Conservation (phyloP, 768 basidiomycete genomes). For the Rhodotorula diobovata region DNA sequence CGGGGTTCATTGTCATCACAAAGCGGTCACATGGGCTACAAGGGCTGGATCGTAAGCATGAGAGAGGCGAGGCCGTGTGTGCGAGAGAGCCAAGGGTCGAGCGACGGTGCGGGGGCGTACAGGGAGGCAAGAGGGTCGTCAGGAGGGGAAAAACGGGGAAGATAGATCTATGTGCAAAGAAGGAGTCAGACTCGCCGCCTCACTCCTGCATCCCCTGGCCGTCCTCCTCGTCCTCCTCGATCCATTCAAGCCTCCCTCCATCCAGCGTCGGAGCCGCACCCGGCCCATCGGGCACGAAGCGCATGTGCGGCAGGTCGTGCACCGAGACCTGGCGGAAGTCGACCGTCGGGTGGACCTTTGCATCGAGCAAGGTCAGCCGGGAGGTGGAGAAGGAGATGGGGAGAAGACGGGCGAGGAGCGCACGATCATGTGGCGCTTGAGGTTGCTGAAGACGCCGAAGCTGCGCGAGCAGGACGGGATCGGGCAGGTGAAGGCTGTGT, state of each 20-base stretch:
- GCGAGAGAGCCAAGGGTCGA: too few species aligned
- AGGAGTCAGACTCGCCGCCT: too few species aligned
- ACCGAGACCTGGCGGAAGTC: slow-evolving; percentile 31
- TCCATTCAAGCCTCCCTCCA: slow-evolving; percentile 33
- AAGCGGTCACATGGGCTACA: too few species aligned
- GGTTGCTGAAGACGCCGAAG: slow-evolving; percentile 28
- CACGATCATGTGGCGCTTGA: slow-evolving; percentile 29
- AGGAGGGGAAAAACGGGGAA: too few species aligned
- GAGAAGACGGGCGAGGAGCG: neutral
- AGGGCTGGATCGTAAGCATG: too few species aligned
- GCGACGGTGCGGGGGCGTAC: too few species aligned
- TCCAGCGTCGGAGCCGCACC: slow-evolving; percentile 7
- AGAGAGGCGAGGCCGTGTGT: too few species aligned
- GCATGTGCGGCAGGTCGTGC: slow-evolving; percentile 29
- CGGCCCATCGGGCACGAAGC: slow-evolving; percentile 19
- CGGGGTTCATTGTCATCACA: too few species aligned
- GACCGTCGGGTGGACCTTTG: slow-evolving; percentile 28
- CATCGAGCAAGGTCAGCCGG: neutral
- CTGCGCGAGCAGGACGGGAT: slow-evolving; percentile 15
- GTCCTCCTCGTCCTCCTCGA: slow-evolving; percentile 4
- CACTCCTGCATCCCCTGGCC: neutral
- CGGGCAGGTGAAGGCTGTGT: slow-evolving; percentile 24
- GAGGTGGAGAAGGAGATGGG: neutral
- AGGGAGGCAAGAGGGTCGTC: too few species aligned
- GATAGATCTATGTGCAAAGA: too few species aligned